Conservation (phyloP, 495 filamentous ascomycete species). For the Xylaria curta region DNA sequence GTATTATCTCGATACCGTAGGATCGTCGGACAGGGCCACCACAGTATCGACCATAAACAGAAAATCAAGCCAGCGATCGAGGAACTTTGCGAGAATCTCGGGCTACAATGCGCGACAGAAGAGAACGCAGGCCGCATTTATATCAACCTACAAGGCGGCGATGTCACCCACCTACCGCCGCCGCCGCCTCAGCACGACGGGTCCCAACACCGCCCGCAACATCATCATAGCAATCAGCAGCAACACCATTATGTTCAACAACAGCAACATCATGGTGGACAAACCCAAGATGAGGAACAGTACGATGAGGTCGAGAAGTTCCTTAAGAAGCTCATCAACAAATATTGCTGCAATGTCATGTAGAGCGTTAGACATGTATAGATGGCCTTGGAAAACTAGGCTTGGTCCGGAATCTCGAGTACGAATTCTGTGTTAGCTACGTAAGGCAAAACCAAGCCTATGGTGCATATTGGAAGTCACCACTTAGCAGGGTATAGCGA, state of each 20-base stretch:
- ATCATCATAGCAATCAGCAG: conserved; percentile 22
- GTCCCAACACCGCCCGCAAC: conserved; percentile 33
- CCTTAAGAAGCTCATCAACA: conserved; percentile 67
- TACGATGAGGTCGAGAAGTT: conserved; percentile 69
- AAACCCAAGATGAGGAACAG: conserved; percentile 50
- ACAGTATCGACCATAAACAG: conserved; percentile 76
- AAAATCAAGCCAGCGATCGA: conserved; percentile 94
- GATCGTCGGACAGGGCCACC: conserved; percentile 95
- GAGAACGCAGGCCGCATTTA: conserved; percentile 88
- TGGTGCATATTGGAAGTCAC: neutral
- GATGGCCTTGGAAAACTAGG: neutral
- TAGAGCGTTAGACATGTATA: conserved; percentile 41
- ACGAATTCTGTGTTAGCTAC: neutral
- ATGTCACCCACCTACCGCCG: conserved; percentile 51
- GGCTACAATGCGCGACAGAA: conserved; percentile 82
- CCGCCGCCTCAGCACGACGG: conserved; percentile 55
- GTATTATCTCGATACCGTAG: conserved; percentile 30
- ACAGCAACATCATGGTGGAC: conserved; percentile 39
- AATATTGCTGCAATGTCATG: conserved; percentile 81
- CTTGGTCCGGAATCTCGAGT: neutral
- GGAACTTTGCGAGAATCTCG: conserved; percentile 78
- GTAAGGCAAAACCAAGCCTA: neutral
- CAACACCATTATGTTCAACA: conserved; percentile 43
- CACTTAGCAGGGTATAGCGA: neutral
- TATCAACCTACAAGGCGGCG: conserved; percentile 48